A percentile compares a stretch with the other conserved stretches of the same genome.
Evolutionary conservation across 192 early-diverging fungal species (phyloP).

Genomic region (Jimgerdemannia flammicorona): DNA sequence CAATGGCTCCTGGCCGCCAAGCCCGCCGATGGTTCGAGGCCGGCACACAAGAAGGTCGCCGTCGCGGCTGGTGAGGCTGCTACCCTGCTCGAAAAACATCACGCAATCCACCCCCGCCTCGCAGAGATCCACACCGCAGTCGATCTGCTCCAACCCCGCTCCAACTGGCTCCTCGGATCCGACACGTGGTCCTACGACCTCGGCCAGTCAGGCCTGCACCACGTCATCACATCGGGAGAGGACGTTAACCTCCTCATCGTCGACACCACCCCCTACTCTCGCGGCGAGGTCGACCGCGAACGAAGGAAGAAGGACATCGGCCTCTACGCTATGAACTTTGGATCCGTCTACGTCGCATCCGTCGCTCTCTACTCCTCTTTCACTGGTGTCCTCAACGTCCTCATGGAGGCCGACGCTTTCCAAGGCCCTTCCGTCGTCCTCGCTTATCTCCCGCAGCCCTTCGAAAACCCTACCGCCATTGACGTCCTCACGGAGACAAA

Average conservation of each 20-base stretch:
- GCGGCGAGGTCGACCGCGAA: slow-evolving; percentile 38
- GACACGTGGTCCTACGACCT: slow-evolving; percentile 87
- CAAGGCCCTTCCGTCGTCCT: slow-evolving; percentile 87
- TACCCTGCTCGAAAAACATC: neutral
- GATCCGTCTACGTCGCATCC: slow-evolving; percentile 85
- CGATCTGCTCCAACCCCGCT: slow-evolving; percentile 52
- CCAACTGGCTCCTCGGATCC: slow-evolving; percentile 88
- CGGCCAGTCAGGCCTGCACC: slow-evolving; percentile 86
- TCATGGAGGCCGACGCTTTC: slow-evolving; percentile 88
- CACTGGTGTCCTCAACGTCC: slow-evolving; percentile 82
- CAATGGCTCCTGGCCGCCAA: slow-evolving; percentile 58
- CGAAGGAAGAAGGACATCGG: slow-evolving; percentile 92
- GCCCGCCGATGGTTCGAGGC: slow-evolving; percentile 32
- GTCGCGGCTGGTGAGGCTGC: neutral
- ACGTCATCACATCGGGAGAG: slow-evolving; percentile 77
- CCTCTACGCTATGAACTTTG: slow-evolving; percentile 95
- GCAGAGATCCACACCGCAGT: slow-evolving; percentile 34
- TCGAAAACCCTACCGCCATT: slow-evolving; percentile 55
- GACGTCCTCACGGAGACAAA: slow-evolving; percentile 86
- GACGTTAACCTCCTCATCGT: slow-evolving; percentile 91
- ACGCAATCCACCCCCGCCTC: slow-evolving; percentile 17
- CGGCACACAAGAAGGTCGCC: slow-evolving; percentile 4
- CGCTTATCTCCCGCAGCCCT: slow-evolving; percentile 74
- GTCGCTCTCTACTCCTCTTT: slow-evolving; percentile 84
- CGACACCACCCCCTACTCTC: slow-evolving; percentile 80